These are phyloP conservation scores for Boletus subcaerulescens DNA, from an alignment of 768 basidiomycete species.

Conservation along the genomic window DNA sequence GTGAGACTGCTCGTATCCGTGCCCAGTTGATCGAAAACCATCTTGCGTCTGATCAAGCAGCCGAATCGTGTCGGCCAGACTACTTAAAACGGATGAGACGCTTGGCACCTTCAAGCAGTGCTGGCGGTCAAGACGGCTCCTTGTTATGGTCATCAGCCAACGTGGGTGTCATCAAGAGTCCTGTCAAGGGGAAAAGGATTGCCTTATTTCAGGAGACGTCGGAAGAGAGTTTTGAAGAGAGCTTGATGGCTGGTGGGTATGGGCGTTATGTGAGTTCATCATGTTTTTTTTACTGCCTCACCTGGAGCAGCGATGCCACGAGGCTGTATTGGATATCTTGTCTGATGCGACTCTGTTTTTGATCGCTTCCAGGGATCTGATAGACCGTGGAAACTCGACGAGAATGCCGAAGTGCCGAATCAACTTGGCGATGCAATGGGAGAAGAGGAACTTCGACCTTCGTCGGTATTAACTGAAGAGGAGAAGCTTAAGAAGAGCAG, in stretches of 20 bases:
- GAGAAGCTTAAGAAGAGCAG: constrained; percentile 67
- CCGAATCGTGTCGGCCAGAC: constrained; percentile 66
- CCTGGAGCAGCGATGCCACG: not conserved
- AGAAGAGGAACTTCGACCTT: constrained; percentile 10
- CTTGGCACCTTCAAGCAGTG: constrained; percentile 36
- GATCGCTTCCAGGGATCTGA: constrained; percentile 25
- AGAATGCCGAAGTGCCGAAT: constrained; percentile 14
- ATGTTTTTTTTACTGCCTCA: not conserved
- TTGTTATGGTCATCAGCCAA: constrained; percentile 24
- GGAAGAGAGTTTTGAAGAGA: constrained; percentile 83
- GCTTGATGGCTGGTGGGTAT: constrained; percentile 79
- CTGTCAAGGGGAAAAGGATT: constrained; percentile 67
- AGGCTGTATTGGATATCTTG: constrained; percentile 7
- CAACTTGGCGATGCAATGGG: constrained; percentile 8
- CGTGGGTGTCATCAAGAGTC: constrained; percentile 67
- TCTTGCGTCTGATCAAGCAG: constrained; percentile 46
- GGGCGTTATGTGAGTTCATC: constrained; percentile 61
- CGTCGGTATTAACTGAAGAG: constrained; percentile 42
- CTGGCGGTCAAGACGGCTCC: constrained; percentile 13
- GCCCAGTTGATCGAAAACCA: constrained; percentile 51
- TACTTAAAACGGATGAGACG: constrained; percentile 64
- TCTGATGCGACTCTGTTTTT: constrained; percentile 8
- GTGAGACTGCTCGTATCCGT: constrained; percentile 60
- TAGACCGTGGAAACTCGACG: constrained; percentile 19
- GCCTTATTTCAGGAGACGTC: constrained; percentile 80